Evolutionary conservation across 164 flowering plant genomes (phyloP).

Genomic region (Platanus orientalis): DNA sequence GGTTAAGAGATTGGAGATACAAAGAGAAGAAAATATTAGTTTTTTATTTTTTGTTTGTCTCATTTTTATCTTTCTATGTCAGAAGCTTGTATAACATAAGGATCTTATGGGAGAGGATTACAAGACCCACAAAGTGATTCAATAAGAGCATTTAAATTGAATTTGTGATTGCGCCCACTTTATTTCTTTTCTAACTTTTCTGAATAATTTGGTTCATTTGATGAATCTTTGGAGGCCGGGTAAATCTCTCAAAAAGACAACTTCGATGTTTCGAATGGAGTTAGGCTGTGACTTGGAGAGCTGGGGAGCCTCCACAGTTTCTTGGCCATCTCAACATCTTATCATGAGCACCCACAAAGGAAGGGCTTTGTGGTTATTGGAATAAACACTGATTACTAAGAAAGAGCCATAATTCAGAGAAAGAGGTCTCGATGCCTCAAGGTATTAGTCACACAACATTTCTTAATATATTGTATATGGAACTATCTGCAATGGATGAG

Average conservation of each 20-base stretch:
- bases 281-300: slow-evolving; percentile 52
- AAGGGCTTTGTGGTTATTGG: slow-evolving; percentile 92
- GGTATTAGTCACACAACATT: slow-evolving; percentile 22
- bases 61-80: neutral
- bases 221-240: slow-evolving; percentile 13
- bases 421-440: slow-evolving; percentile 65
- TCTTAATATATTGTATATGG: neutral
- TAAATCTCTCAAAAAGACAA: slow-evolving; percentile 74
- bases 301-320: slow-evolving; percentile 36
- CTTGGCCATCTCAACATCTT: slow-evolving; percentile 4
- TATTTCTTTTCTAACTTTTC: neutral
- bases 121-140: slow-evolving; percentile 26
- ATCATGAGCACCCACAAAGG: slow-evolving; percentile 29
- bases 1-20: too few species aligned
- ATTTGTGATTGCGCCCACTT: neutral
- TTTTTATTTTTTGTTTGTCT: neutral
- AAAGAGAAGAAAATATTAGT: too few species aligned
- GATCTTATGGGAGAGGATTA: slow-evolving; percentile 1
- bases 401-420: slow-evolving; percentile 48
- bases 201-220: slow-evolving; percentile 1
- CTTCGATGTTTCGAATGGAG: slow-evolving; percentile 78
- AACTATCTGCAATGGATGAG: neutral
- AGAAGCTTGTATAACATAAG: slow-evolving; percentile 3
- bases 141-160: slow-evolving; percentile 46
- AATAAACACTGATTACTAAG: slow-evolving; percentile 89